Evolutionary conservation across 2,329 filamentous ascomycete species (phyloP).

Genomic region (Fusarium foetens): DNA sequence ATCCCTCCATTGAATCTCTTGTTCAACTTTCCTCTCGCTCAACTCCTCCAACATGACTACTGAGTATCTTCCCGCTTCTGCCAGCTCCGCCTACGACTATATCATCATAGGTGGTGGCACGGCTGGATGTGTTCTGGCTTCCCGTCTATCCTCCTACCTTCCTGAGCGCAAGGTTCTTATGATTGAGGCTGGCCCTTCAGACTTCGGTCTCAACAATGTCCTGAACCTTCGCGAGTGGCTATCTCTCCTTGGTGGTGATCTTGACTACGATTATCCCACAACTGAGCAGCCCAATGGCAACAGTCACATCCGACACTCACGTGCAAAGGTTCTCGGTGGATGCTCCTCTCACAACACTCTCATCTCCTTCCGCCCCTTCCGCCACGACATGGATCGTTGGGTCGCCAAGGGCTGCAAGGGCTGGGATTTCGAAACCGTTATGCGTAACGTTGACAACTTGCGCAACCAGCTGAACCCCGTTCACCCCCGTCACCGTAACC

Average conservation of each 20-base stretch:
- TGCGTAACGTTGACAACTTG: slow-evolving; percentile 81
- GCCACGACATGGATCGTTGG: slow-evolving; percentile 89
- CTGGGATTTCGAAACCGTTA: slow-evolving; percentile 89
- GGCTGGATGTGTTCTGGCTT: slow-evolving; percentile 85
- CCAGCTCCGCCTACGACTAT: slow-evolving; percentile 80
- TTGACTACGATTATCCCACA: slow-evolving; percentile 92
- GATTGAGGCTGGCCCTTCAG: slow-evolving; percentile 89
- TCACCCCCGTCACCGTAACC: slow-evolving; percentile 85
- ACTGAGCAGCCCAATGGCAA: slow-evolving; percentile 93
- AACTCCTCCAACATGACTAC: slow-evolving; percentile 68
- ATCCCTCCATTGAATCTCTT: background rate
- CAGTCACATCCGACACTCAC: slow-evolving; percentile 90
- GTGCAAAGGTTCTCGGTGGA: slow-evolving; percentile 90
- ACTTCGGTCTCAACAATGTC: slow-evolving; percentile 88
- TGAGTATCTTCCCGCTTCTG: slow-evolving; percentile 70
- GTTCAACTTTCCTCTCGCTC: background rate
- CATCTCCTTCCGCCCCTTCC: slow-evolving; percentile 91
- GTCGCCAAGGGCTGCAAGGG: slow-evolving; percentile 82
- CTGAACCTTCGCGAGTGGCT: slow-evolving; percentile 90
- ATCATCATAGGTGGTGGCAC: slow-evolving; percentile 87
- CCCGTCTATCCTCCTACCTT: slow-evolving; percentile 82
- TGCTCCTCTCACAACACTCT: slow-evolving; percentile 95
- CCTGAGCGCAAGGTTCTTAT: slow-evolving; percentile 83
- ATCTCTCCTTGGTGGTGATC: slow-evolving; percentile 81
- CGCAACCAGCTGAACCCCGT: slow-evolving; percentile 92